Conservation (phyloP, 116 monocot species). For the Papilionanthe hybrid region DNA sequence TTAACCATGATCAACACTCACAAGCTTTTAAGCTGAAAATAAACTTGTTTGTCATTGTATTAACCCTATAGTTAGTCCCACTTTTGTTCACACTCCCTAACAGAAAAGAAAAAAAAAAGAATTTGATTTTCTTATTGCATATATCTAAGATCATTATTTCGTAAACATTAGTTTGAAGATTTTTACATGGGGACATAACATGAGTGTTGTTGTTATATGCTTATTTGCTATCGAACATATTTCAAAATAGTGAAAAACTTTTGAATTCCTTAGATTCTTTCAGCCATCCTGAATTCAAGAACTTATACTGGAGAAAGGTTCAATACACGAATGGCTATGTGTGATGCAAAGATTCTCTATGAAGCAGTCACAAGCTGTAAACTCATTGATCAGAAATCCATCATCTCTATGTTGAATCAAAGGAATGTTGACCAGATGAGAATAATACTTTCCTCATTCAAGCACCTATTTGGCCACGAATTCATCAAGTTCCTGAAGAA, state of each 20-base stretch:
- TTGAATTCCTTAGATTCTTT: no score
- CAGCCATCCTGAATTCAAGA: background rate
- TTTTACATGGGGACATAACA: no score
- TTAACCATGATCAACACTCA: background rate
- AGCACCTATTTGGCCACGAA: slow-evolving; percentile 42
- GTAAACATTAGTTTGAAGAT: no score
- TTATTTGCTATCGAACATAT: no score
- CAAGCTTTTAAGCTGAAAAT: background rate
- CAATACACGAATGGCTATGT: slow-evolving; percentile 38
- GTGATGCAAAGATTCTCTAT: slow-evolving; percentile 46
- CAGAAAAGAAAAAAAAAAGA: no score
- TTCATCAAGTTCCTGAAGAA: slow-evolving; percentile 37
- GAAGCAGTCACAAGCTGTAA: slow-evolving; percentile 42
- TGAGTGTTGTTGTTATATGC: no score
- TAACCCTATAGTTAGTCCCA: no score
- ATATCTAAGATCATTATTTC: no score
- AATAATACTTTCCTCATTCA: slow-evolving; percentile 30
- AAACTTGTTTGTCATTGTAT: no score
- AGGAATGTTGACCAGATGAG: slow-evolving; percentile 35
- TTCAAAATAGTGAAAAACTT: no score
- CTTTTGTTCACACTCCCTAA: no score
- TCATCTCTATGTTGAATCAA: slow-evolving; percentile 19
- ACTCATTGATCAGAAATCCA: slow-evolving; percentile 24
- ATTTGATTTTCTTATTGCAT: no score
- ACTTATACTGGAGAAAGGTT: slow-evolving; percentile 11